Percentiles rank a stretch among this genome's conserved stretches.
phyloP scores from a whole-genome alignment of 202 grass and related monocot species.

The Setaria viridis region DNA sequence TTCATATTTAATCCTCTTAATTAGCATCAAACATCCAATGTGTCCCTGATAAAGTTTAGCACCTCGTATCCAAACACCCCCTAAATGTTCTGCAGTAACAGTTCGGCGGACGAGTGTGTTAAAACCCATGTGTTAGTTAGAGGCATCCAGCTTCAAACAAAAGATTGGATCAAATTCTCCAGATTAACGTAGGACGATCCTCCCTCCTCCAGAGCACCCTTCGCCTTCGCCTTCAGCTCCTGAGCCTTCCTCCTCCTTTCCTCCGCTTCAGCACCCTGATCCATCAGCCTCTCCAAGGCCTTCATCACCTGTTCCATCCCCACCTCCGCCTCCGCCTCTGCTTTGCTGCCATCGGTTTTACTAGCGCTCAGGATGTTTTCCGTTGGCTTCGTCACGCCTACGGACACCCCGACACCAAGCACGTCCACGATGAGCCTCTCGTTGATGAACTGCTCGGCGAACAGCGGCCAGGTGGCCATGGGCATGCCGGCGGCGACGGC shows the following conservation, averaged over 20 bases:
- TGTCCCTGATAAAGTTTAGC: no score
- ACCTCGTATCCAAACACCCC: no score
- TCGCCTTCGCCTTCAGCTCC: conserved; percentile 52
- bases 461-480: conserved; percentile 59
- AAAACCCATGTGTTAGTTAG: not conserved
- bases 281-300: conserved; percentile 50
- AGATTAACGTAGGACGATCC: conserved; percentile 70
- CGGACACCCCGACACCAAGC: conserved; percentile 49
- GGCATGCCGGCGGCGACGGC: conserved; percentile 56
- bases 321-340: conserved; percentile 12
- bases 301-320: conserved; percentile 50
- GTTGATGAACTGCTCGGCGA: conserved; percentile 63
- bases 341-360: not conserved
- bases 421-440: conserved; percentile 57
- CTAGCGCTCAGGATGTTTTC: not conserved
- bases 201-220: conserved; percentile 47
- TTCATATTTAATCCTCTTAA: no score
- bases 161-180: conserved; percentile 32
- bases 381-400: conserved; percentile 33
- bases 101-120: not conserved
- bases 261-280: conserved; percentile 40
- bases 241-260: conserved; percentile 49
- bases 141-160: not conserved
- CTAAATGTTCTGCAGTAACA: not conserved
- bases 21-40: no score